Percentiles rank a stretch among this genome's conserved stretches.
phyloP scores from a whole-genome alignment of 257 asterid genomes.

The Craterostigma plantagineum region DNA sequence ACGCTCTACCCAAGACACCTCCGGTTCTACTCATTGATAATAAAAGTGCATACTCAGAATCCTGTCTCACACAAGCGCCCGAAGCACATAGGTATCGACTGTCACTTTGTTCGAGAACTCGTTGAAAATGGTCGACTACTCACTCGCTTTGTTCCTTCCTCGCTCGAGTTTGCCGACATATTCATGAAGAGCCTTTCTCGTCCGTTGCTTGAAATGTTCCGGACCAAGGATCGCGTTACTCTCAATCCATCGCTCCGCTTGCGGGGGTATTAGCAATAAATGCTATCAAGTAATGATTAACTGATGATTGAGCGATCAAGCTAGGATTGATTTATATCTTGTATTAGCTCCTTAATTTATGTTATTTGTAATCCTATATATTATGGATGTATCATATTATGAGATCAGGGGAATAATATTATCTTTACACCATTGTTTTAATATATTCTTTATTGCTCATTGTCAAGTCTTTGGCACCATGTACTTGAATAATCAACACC shows the following conservation, averaged over 20 bases:
- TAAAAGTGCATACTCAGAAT: no score
- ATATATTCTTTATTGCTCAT: no score
- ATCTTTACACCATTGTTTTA: no score
- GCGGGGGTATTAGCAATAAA: neutral
- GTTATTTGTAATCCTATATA: neutral
- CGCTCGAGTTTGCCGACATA: conserved; percentile 4
- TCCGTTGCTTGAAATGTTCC: neutral
- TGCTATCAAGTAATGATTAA: neutral
- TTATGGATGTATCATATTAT: neutral
- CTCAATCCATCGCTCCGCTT: conserved; percentile 1
- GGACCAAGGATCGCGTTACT: neutral
- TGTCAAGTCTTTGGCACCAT: no score
- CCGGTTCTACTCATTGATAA: no score
- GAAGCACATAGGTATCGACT: conserved; percentile 1
- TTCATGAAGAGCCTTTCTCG: neutral
- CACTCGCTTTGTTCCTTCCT: conserved; percentile 5
- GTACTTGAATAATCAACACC: no score
- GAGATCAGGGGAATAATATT: neutral
- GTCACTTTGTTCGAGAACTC: conserved; percentile 2
- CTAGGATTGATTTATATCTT: no score
- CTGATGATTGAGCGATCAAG: neutral
- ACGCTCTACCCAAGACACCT: no score
- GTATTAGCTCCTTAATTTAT: neutral
- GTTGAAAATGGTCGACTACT: conserved; percentile 4
- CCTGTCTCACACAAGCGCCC: neutral